Evolutionary conservation across 2,329 filamentous ascomycete species (phyloP).

Genomic region (Parascedosporium putredinis): DNA sequence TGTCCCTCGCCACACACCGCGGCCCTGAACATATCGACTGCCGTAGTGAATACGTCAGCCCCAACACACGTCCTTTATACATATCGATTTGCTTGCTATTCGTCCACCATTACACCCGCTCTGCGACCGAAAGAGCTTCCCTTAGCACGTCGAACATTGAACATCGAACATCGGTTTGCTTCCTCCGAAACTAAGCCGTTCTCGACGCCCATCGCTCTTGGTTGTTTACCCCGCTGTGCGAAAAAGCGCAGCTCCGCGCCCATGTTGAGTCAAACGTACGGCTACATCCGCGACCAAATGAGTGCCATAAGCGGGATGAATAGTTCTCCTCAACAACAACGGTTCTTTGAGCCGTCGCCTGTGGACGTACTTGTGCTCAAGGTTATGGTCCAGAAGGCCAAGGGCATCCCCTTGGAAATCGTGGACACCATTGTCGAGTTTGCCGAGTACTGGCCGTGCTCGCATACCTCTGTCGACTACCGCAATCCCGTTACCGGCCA

Average conservation of each 20-base stretch:
- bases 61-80: no score
- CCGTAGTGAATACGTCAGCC: no score
- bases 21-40: no score
- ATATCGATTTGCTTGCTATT: no score
- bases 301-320: neutral
- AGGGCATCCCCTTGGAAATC: slow-evolving; percentile 41
- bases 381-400: slow-evolving; percentile 31
- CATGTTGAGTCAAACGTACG: neutral
- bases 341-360: slow-evolving; percentile 23
- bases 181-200: no score
- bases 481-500: slow-evolving; percentile 5
- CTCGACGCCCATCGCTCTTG: no score
- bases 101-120: no score
- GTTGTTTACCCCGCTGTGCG: neutral
- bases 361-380: slow-evolving; percentile 41
- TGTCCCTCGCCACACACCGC: no score
- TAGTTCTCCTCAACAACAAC: slow-evolving; percentile 17
- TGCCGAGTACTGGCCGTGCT: slow-evolving; percentile 54
- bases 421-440: slow-evolving; percentile 45
- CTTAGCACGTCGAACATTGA: no score
- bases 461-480: slow-evolving; percentile 22
- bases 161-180: no score
- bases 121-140: no score
- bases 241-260: neutral
- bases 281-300: neutral